Evolutionary conservation across 148 eudicot genomes (phyloP).

Genomic region (Euryodendron excelsum): DNA sequence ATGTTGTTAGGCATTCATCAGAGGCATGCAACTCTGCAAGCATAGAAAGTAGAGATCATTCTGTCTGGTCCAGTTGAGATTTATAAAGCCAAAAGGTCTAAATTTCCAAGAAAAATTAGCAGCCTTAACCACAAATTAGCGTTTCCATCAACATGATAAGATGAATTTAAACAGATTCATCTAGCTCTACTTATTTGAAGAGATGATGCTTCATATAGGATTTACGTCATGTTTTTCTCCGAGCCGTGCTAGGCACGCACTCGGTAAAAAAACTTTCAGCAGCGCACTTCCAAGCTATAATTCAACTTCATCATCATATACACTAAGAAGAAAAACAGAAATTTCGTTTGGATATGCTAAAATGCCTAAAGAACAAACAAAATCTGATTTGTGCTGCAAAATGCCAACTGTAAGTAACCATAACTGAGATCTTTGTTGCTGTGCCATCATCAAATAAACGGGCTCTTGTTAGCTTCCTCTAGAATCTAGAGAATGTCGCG

Average conservation of each 20-base stretch:
- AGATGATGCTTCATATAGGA: not conserved
- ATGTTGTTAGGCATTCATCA: too few species aligned
- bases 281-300: not conserved
- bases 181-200: not conserved
- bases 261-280: not conserved
- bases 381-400: not conserved
- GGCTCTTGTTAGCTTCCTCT: not conserved
- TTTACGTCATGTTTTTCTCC: not conserved
- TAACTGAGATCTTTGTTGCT: conserved; percentile 3
- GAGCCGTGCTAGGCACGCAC: not conserved
- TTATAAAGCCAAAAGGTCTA: not conserved
- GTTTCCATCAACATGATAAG: too few species aligned
- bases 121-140: not conserved
- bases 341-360: too few species aligned
- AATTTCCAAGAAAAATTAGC: not conserved
- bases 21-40: too few species aligned
- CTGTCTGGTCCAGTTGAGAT: not conserved
- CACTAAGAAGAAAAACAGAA: not conserved
- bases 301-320: not conserved
- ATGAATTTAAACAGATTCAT: not conserved
- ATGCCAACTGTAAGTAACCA: not conserved
- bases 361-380: not conserved
- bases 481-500: not conserved
- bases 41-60: not conserved
- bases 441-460: not conserved